phyloP scores from a whole-genome alignment of 805 yeast genomes.

The Sugiyamaella floridensis region DNA sequence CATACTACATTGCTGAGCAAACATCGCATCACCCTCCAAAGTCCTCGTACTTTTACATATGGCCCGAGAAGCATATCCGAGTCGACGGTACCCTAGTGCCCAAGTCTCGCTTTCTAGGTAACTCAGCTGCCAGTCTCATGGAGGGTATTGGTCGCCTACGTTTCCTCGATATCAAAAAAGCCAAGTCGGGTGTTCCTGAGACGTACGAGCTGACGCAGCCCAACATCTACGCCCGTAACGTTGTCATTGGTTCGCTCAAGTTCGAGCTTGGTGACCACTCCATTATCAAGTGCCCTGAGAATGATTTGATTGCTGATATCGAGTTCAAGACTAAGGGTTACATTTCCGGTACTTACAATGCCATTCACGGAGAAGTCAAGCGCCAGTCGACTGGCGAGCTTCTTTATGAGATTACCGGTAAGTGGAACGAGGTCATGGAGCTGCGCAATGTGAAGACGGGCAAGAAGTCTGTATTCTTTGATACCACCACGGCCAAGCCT shows the following conservation, averaged over 20 bases:
- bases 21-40: slow-evolving; percentile 99
- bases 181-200: slow-evolving; percentile 44
- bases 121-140: slow-evolving; percentile 96
- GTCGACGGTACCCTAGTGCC: slow-evolving; percentile 89
- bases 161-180: slow-evolving; percentile 51
- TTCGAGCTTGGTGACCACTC: slow-evolving; percentile 91
- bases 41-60: slow-evolving; percentile 81
- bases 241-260: slow-evolving; percentile 81
- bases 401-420: slow-evolving; percentile 68
- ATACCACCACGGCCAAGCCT: slow-evolving; percentile 49
- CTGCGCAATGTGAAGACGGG: slow-evolving; percentile 49
- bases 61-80: slow-evolving; percentile 73
- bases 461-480: slow-evolving; percentile 48
- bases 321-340: slow-evolving; percentile 95
- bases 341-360: slow-evolving; percentile 86
- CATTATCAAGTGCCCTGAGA: slow-evolving; percentile 56
- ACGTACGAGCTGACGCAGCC: slow-evolving; percentile 86
- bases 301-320: slow-evolving; percentile 63
- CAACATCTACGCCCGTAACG: slow-evolving; percentile 90
- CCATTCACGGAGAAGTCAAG: slow-evolving; percentile 68
- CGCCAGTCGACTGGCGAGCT: slow-evolving; percentile 45
- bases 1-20: slow-evolving; percentile 87
- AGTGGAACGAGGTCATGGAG: slow-evolving; percentile 86
- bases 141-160: slow-evolving; percentile 76
- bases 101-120: slow-evolving; percentile 81